These are phyloP conservation scores for Cutaneotrichosporon arboriforme DNA, from an alignment of 1,284 basidiomycete genomes.

Conservation along the genomic window DNA sequence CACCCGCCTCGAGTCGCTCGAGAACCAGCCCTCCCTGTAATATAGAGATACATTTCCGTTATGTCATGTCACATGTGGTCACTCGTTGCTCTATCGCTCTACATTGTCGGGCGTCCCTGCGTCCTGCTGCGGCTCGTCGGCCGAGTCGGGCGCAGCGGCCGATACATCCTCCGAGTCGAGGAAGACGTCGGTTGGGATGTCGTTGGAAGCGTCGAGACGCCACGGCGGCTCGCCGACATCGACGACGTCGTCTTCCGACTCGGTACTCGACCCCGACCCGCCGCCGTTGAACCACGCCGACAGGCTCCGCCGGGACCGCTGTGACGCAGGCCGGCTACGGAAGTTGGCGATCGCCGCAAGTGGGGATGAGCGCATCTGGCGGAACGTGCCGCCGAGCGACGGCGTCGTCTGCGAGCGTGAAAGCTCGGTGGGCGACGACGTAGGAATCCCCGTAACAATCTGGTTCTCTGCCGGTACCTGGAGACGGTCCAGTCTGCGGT, in stretches of 20 bases:
- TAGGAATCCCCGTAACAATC: background rate
- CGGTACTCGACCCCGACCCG: slow-evolving; percentile 2
- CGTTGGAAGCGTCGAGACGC: background rate
- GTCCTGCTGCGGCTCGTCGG: background rate
- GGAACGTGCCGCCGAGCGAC: slow-evolving; percentile 29
- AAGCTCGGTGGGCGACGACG: background rate
- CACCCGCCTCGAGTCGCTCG: slow-evolving; percentile 44
- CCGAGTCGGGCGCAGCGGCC: background rate
- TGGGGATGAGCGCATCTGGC: slow-evolving; percentile 30
- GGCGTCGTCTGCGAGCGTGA: slow-evolving; percentile 4
- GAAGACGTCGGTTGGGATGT: slow-evolving; percentile 2
- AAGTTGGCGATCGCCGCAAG: slow-evolving; percentile 25
- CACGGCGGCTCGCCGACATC: slow-evolving; percentile 2
- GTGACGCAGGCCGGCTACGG: slow-evolving; percentile 10
- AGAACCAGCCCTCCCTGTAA: slow-evolving; percentile 31
- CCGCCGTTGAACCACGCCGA: slow-evolving; percentile 32
- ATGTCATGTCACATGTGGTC: slow-evolving; percentile 9
- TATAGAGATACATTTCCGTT: slow-evolving; percentile 13
- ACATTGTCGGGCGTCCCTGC: background rate
- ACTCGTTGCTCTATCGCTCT: background rate
- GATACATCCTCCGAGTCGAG: background rate
- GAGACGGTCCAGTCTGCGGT: background rate
- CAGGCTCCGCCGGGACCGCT: slow-evolving; percentile 29
- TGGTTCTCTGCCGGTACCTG: background rate
- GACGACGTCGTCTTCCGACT: slow-evolving; percentile 13